Percentiles rank a stretch among this genome's conserved stretches.
phyloP scores from a whole-genome alignment of 2,329 filamentous ascomycete genomes.

The Colletotrichum chrysophilum region DNA sequence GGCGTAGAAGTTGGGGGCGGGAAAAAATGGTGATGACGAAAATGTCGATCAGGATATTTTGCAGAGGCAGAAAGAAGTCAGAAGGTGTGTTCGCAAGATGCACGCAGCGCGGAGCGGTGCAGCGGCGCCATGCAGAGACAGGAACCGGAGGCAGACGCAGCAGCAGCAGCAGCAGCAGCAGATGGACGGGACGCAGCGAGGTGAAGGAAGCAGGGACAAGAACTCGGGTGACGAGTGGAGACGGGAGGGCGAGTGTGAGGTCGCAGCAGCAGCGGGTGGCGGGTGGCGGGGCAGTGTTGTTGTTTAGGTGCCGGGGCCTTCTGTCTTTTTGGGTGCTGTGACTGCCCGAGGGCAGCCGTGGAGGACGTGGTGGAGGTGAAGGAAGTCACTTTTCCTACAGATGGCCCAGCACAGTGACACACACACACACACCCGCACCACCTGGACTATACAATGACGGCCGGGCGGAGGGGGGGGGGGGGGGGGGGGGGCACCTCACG shows the following conservation, averaged over 20 bases:
- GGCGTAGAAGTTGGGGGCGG: neutral
- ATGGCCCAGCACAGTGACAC: neutral
- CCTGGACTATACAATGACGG: neutral
- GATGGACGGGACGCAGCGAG: neutral
- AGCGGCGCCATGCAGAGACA: constrained; percentile 11
- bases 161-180: neutral
- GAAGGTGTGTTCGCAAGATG: neutral
- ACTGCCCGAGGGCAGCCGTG: neutral
- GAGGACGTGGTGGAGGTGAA: neutral
- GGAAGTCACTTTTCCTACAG: neutral
- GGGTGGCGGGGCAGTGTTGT: constrained; percentile 3
- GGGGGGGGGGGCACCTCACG: too few relatives aligned
- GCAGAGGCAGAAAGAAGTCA: neutral
- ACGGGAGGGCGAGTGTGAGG: neutral
- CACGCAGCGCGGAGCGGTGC: constrained; percentile 5
- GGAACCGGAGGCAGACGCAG: neutral
- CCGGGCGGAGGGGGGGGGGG: too few relatives aligned
- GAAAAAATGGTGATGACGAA: neutral
- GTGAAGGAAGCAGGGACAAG: neutral
- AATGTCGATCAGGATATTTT: neutral
- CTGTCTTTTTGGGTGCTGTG: neutral
- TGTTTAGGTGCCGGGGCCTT: neutral
- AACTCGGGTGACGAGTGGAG: neutral
- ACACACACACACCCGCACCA: neutral
- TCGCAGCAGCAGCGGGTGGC: neutral